Evolutionary conservation across 1,284 basidiomycete genomes (phyloP), one percentile per base, ranked within the genome.

Genomic region (Apiotrichum laibachii): DNA sequence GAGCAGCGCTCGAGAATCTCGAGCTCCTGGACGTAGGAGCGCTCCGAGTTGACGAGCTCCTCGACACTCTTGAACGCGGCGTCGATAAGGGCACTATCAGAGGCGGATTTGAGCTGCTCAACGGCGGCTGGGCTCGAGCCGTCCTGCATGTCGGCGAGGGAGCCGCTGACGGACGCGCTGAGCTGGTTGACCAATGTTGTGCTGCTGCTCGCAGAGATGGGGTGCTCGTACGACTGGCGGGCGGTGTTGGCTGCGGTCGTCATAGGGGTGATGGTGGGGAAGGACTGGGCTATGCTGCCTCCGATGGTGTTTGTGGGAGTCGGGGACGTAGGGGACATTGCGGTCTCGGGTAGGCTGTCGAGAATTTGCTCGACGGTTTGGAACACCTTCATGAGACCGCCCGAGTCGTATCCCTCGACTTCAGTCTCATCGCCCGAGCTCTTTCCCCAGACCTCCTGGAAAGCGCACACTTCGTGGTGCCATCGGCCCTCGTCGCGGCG

Each of bases 1-100:
- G 91, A 85, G 70, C 91, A 93, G 84, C 87, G 57, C 85, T 95
- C 92, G 83, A 99, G 88, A 70, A 94, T 88, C 78, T 99, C 96
- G 57, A 99, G 82, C 79, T 99, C 95, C 77, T 95, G 90, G 18
- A 99, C 95, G 77, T 95, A 99, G 80, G 96, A 97, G 55, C 95
- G 86, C 77, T 99, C 96, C 19, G 67, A 70, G 50, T 61, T 61
- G n/a, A 79, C 72, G 19, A 78, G 61, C 67, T 79, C 75, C 55
- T 78, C 71, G 44, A 79, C 75, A 5, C 69, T 67, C 58, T 77
- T 78, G 64, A 70, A 73, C 8, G 74, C 71, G 54, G 74, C 74
- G 43, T 63, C 67, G 44, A 34, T 31, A 9, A 53, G 34, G 3
- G 53, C 47, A 1, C 26, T 18, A 31, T 58, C 56, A 5, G 37